Evolutionary conservation across 208 protist genomes (phyloP).

Genomic region (Leptomonas seymouri): DNA sequence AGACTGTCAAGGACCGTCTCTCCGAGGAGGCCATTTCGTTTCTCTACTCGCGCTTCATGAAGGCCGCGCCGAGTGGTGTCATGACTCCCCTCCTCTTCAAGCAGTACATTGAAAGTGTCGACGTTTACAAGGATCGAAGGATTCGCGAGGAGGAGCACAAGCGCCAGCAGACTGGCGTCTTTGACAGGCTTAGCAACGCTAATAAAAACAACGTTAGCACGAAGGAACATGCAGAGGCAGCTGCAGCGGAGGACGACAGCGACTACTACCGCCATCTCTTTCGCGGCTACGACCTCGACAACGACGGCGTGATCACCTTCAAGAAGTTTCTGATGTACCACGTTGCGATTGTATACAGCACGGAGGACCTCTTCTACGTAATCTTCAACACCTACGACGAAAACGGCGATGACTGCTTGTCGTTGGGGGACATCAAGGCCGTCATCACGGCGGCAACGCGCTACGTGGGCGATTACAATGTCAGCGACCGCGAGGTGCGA

Average conservation of each 20-base stretch:
- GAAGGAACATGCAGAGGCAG: neutral
- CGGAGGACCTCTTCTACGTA: slow-evolving; percentile 88
- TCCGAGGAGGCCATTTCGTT: slow-evolving; percentile 85
- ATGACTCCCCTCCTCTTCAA: slow-evolving; percentile 85
- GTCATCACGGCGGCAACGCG: slow-evolving; percentile 90
- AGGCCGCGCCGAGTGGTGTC: slow-evolving; percentile 65
- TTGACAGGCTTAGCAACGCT: slow-evolving; percentile 1
- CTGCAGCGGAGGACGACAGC: slow-evolving; percentile 26
- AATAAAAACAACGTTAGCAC: slow-evolving; percentile 1
- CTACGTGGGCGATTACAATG: slow-evolving; percentile 90
- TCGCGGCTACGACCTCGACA: slow-evolving; percentile 85
- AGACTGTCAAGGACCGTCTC: slow-evolving; percentile 82
- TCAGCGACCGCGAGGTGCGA: slow-evolving; percentile 72
- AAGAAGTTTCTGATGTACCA: slow-evolving; percentile 91
- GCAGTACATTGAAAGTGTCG: slow-evolving; percentile 81
- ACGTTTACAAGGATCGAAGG: slow-evolving; percentile 79
- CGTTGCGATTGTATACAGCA: slow-evolving; percentile 86
- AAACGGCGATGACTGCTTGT: slow-evolving; percentile 91
- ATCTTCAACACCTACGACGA: slow-evolving; percentile 94
- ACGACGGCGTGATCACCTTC: slow-evolving; percentile 89
- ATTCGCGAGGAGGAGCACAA: slow-evolving; percentile 32
- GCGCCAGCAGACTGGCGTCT: slow-evolving; percentile 13
- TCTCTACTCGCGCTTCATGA: slow-evolving; percentile 78
- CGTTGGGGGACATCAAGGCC: slow-evolving; percentile 74
- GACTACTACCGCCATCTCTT: slow-evolving; percentile 87